Evolutionary conservation across 495 filamentous ascomycete species (phyloP), one percentile per base, ranked within the genome.

Genomic region (Cercophora scortea): DNA sequence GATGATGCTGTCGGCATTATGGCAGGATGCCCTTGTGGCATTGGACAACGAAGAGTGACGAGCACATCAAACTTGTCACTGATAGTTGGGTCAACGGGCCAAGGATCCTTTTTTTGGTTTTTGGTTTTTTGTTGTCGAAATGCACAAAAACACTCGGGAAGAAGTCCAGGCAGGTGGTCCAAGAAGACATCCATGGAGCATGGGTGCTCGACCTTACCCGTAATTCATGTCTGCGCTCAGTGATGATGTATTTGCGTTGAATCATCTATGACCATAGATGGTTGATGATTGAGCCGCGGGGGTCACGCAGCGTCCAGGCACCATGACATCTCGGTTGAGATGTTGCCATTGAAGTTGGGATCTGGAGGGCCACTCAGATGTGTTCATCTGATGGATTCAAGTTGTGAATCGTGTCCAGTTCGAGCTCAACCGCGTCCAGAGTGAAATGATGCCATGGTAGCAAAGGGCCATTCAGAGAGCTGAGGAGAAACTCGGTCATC

Each of bases 181-280:
- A 35, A 35, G 45, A 32, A 25, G 35, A 32, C 32, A 34, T 47
- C 3, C 25, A 35, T 35, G 11, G 47, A 49, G 34, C 46, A 36
- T 39, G 33, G 2, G 46, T 40, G 47, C 47, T 49, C 47, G 35
- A 15, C 18, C 47, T 49, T 49, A 49, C 47, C 47, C 34, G 11
- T 13, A n/a, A 19, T 25, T 2, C 7, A 12, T 12, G 38, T 12
- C 2, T 41, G 15, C 11, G 11, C 11, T 12, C 15, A 41, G 38
- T 41, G 38, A 16, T 41, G 38, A 41, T 7, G 2, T 16, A 12
- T 41, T 41, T 41, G 38, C 12, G 38, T 16, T 41, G 12, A 2
- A 41, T 41, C 38, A 12, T 41, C 15, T 2, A 4, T 41, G 38
- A 16, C 38, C 15, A 41, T 41, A 41, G 6, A 12, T 41, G 38